Base-by-base conservation (phyloP, 805 yeast species). In the Yarrowia sp. region DNA sequence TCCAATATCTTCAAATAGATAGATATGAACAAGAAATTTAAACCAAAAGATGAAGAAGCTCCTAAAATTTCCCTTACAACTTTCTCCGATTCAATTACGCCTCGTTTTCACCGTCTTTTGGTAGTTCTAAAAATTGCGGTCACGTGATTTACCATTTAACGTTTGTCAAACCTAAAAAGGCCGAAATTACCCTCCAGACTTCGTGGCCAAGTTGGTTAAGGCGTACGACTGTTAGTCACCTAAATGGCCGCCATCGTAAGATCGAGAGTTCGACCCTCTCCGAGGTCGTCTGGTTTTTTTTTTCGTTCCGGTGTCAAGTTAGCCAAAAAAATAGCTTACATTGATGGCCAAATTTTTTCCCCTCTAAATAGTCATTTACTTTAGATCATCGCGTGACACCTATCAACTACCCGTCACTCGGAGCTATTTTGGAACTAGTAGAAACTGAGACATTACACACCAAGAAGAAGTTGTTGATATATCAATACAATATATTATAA, bases 221-320 rank as follows among this genome's bases (percentile, higher is more conserved):
- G 61, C 61, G 61, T 55, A 55, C 61, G 61, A 55, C 61, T 55
- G 61, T 55, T 55, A 55, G 61, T 55, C 61, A 36, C 42, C 58
- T 41, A 15, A 55, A 55, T 55, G 61, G 61, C 61, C 61, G 61
- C 61, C 61, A 55, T 55, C 61, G 61, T 55, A 55, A 55, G 61
- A 55, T 55, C 61, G 61, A 55, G 61, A 55, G 61, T 55, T 55
- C 61, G 61, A 55, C 61, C 61, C 61, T 55, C 61, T 55, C 61
- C 61, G 61, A 55, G 61, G 61, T 55, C 61, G 61, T 55, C 61
- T 55, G 45, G 36, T 31, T 39, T 55, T 55, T 53, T n/a, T 53
- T 55, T 31, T 22, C 22, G 4, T 28, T 14, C 28, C 28, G 28
- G 28, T 22, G 3, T 22, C 28, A 22, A 22, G 28, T 22, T 3